Evolutionary conservation across 2,329 filamentous ascomycete genomes (phyloP).

Genomic region (Xylariales sp.): DNA sequence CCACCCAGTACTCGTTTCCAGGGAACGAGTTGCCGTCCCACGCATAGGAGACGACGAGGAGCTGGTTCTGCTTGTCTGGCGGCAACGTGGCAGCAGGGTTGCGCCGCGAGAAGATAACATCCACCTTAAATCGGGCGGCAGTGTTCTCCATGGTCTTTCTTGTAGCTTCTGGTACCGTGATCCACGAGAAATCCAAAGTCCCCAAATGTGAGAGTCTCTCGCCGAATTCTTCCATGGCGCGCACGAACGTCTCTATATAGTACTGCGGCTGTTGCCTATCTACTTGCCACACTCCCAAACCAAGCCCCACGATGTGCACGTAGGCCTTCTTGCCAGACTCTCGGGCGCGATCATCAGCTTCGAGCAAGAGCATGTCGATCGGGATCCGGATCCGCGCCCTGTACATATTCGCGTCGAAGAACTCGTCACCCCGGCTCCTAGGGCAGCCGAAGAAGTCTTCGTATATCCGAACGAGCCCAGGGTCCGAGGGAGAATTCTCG

Average conservation of each 20-base stretch:
- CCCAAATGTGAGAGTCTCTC: conserved; percentile 12
- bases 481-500: too few relatives aligned
- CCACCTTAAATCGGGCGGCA: conserved; percentile 7
- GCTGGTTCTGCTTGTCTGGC: conserved; percentile 9
- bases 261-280: conserved; percentile 9
- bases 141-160: neutral
- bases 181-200: conserved; percentile 20
- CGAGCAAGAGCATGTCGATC: conserved; percentile 21
- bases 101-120: conserved; percentile 17
- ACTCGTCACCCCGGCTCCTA: neutral
- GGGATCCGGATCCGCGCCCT: conserved; percentile 20
- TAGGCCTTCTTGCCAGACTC: conserved; percentile 17
- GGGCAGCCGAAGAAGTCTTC: conserved; percentile 9
- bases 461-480: neutral
- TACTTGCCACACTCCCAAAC: conserved; percentile 22
- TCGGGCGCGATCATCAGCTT: conserved; percentile 20
- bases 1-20: conserved; percentile 27
- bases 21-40: conserved; percentile 29
- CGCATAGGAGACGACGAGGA: conserved; percentile 26
- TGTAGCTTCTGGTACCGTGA: conserved; percentile 1
- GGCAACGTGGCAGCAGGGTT: conserved; percentile 19
- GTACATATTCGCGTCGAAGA: conserved; percentile 19
- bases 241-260: conserved; percentile 17
- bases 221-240: conserved; percentile 10
- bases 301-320: conserved; percentile 26